Base-by-base conservation (phyloP, 2,329 filamentous ascomycete genomes). In the Fusarium bactridioides region DNA sequence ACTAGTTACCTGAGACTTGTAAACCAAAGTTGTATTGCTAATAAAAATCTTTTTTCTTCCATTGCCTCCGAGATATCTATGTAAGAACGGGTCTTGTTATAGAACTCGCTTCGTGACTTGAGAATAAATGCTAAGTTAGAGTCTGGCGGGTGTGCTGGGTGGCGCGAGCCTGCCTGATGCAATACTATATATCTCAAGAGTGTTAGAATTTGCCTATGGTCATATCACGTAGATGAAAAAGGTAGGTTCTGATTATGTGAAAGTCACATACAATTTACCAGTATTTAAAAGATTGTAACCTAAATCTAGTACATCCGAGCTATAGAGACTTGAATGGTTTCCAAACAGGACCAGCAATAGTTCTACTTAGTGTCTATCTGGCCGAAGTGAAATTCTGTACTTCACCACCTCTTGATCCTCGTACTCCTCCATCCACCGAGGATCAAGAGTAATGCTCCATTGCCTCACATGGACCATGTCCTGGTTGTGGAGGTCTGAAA, bases 1-100 rank as follows among this genome's bases (percentile, higher is more conserved):
- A 33, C 0, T 9, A 33, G 3, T 33, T 33, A 33, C 31, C 13
- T 33, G 0, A 33, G 15, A 2, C 7, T 33, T 33, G 3, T 1
- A 4, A 33, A 33, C 1, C 31, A 13, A 7, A 13, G 31, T 4
- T 15, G 12, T 8, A 16, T 3, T 15, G 7, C 31, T 15, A 33
- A 33, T 33, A 33, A 7, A 33, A 33, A 1, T 33, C 31, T 15
- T 15, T 1, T 1, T 15, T 15, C 3, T 31, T 33, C 31, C 13
- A 33, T 33, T 1, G 31, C 31, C 1, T 33, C 7, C 31, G 0
- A 33, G 31, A 33, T 3, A 33, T 4, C 31, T 0, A 16, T 33
- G 7, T 4, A 33, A 16, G 31, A 33, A 33, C 3, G 13, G 31
- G 7, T 4, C 15, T 33, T 8, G 13, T 33, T 33, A 15, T 33